Percentiles rank a stretch among this genome's conserved stretches.
Conservation (phyloP, 106 monocot species). For the Vanilla planifolia region DNA sequence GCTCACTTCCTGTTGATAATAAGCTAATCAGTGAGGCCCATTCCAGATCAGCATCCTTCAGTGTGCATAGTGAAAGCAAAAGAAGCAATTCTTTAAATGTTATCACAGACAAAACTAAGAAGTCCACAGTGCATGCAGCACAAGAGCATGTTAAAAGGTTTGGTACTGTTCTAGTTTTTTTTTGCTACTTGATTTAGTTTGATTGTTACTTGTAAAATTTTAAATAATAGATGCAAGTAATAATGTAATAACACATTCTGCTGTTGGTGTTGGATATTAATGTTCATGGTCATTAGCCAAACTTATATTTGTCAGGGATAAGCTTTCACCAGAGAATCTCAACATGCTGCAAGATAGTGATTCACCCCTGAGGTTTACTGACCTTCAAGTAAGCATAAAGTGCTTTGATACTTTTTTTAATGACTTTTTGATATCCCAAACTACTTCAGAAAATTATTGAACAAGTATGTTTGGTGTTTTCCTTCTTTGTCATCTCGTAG, state of each 20-base stretch:
- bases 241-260: neutral
- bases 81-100: conserved; percentile 9
- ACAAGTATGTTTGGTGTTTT: neutral
- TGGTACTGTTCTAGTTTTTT: neutral
- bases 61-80: conserved; percentile 35
- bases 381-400: conserved; percentile 48
- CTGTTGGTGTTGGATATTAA: neutral
- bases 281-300: neutral
- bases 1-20: conserved; percentile 50
- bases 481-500: neutral
- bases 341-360: conserved; percentile 36
- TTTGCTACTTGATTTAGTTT: neutral
- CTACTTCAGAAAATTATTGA: neutral
- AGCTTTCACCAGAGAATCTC: conserved; percentile 28
- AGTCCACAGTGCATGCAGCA: neutral
- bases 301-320: conserved; percentile 42
- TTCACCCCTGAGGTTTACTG: conserved; percentile 38
- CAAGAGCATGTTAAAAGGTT: conserved; percentile 42
- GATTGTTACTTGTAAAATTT: neutral
- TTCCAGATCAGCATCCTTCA: conserved; percentile 25
- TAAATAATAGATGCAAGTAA: neutral
- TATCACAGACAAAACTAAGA: conserved; percentile 25
- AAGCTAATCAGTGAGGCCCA: conserved; percentile 26
- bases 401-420: neutral
- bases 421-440: neutral